These are phyloP conservation scores for Fusarium oxysporum DNA, from an alignment of 2,329 filamentous ascomycete species.

Conservation along the genomic window DNA sequence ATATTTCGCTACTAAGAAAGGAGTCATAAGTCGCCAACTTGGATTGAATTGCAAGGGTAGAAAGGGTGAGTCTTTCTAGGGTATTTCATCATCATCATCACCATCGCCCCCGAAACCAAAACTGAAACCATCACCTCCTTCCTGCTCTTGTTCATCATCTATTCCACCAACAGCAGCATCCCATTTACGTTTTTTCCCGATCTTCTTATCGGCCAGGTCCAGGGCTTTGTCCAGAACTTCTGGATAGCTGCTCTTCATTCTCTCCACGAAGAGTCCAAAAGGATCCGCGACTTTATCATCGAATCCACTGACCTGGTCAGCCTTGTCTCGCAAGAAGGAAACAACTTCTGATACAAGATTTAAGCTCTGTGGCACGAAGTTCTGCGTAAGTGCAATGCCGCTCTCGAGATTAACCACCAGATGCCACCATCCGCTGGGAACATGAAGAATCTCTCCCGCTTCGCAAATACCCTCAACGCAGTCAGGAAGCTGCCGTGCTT, in stretches of 20 bases:
- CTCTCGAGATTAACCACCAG: slow-evolving; percentile 89
- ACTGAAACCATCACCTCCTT: slow-evolving; percentile 57
- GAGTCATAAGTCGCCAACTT: slow-evolving; percentile 1
- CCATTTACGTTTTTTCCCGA: slow-evolving; percentile 85
- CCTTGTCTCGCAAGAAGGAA: slow-evolving; percentile 82
- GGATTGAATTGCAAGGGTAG: not conserved
- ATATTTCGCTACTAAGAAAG: slow-evolving; percentile 3
- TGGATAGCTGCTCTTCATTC: slow-evolving; percentile 72
- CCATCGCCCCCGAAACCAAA: slow-evolving; percentile 65
- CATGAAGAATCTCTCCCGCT: slow-evolving; percentile 88
- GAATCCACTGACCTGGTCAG: slow-evolving; percentile 91
- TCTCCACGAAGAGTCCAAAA: slow-evolving; percentile 78
- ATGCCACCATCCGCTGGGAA: slow-evolving; percentile 97
- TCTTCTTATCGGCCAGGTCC: slow-evolving; percentile 71
- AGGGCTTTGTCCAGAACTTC: slow-evolving; percentile 75
- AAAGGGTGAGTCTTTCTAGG: slow-evolving; percentile 43
- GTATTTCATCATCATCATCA: slow-evolving; percentile 61
- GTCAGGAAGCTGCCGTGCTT: slow-evolving; percentile 79
- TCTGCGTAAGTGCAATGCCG: slow-evolving; percentile 92
- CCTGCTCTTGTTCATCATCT: slow-evolving; percentile 50
- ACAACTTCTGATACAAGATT: slow-evolving; percentile 78
- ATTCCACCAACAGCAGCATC: slow-evolving; percentile 72
- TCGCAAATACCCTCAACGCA: slow-evolving; percentile 88
- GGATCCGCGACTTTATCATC: slow-evolving; percentile 76
- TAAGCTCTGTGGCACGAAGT: slow-evolving; percentile 80